These are phyloP conservation scores for Yueomyces sp. DNA, from an alignment of 1,139 yeast genomes.

Conservation along the genomic window DNA sequence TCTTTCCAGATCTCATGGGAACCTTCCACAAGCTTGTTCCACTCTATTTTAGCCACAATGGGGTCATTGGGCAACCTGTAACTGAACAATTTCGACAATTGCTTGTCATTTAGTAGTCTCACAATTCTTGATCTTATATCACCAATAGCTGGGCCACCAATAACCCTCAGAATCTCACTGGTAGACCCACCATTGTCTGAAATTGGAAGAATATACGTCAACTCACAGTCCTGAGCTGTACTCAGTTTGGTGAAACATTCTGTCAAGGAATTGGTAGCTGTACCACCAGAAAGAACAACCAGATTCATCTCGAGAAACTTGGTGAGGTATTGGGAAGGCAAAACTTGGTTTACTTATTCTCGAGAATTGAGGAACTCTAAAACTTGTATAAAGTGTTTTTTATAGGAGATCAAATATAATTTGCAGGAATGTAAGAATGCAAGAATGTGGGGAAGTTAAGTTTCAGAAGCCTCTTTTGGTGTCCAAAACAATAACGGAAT, in stretches of 20 bases:
- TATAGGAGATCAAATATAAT: too few species aligned
- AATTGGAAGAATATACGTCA: constrained; percentile 66
- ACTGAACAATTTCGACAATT: constrained; percentile 38
- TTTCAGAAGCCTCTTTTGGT: too few species aligned
- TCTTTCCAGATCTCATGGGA: constrained; percentile 56
- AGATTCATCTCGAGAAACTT: constrained; percentile 10
- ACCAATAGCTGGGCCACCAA: constrained; percentile 95
- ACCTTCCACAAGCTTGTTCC: constrained; percentile 75
- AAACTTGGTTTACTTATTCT: too few species aligned
- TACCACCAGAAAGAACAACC: constrained; percentile 59
- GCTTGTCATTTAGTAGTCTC: constrained; percentile 38
- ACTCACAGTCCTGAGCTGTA: constrained; percentile 16
- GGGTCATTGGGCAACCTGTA: constrained; percentile 47
- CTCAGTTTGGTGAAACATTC: constrained; percentile 36
- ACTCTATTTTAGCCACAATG: constrained; percentile 46
- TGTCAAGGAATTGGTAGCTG: constrained; percentile 62
- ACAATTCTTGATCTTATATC: constrained; percentile 78
- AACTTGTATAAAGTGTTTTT: too few species aligned
- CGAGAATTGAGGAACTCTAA: too few species aligned
- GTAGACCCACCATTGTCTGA: constrained; percentile 95
- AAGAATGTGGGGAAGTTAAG: too few species aligned
- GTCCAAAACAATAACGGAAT: too few species aligned
- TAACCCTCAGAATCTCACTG: constrained; percentile 73
- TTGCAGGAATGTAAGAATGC: too few species aligned
- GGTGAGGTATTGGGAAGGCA: too few species aligned